Evolutionary conservation across 331 rosid genomes (phyloP).

Genomic region (Quercus tomentella): DNA sequence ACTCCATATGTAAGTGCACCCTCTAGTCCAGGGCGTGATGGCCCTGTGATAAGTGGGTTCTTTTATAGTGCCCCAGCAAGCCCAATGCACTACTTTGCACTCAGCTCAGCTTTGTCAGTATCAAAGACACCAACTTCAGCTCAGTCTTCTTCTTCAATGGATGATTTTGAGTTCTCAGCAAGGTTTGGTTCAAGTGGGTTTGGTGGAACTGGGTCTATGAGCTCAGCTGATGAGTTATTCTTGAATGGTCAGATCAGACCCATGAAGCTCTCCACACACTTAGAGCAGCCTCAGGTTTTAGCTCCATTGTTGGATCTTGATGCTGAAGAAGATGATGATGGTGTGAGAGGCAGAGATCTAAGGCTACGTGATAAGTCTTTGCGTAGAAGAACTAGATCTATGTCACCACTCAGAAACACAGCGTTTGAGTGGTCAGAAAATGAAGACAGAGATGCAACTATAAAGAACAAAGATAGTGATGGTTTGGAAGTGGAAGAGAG

Average conservation of each 20-base stretch:
- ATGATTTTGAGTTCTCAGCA: conserved; percentile 91
- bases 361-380: conserved; percentile 58
- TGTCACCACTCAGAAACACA: conserved; percentile 72
- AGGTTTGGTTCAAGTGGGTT: conserved; percentile 50
- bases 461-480: background rate
- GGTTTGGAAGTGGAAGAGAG: conserved; percentile 25
- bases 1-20: conserved; percentile 95
- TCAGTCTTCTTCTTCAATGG: conserved; percentile 35
- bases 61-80: conserved; percentile 96
- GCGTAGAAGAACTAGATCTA: conserved; percentile 87
- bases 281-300: conserved; percentile 69
- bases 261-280: conserved; percentile 77
- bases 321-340: conserved; percentile 38
- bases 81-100: conserved; percentile 82
- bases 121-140: conserved; percentile 12
- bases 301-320: conserved; percentile 83
- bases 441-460: conserved; percentile 11
- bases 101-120: conserved; percentile 29
- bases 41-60: conserved; percentile 41
- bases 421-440: conserved; percentile 52
- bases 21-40: conserved; percentile 74
- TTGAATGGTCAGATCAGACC: conserved; percentile 95
- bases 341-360: conserved; percentile 85
- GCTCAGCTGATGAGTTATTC: conserved; percentile 91
- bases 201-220: conserved; percentile 58